These are phyloP conservation scores for Pythium monospermum DNA, from an alignment of 352 stramenopile species.

Conservation along the genomic window DNA sequence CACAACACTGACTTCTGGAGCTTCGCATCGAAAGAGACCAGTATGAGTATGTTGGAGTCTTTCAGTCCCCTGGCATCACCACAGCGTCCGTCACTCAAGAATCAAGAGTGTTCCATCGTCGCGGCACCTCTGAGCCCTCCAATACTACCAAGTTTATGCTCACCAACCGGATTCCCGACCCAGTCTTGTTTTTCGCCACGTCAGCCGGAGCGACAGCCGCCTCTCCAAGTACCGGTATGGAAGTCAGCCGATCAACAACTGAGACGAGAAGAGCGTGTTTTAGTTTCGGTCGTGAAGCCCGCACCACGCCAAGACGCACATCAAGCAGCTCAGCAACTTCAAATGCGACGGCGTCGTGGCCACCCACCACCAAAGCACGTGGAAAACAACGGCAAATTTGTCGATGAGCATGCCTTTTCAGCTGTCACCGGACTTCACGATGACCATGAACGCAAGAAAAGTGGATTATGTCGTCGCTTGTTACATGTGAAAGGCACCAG, in stretches of 20 bases:
- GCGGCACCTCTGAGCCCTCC: too few relatives aligned
- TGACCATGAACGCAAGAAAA: constrained; percentile 38
- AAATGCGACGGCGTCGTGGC: constrained; percentile 35
- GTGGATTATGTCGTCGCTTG: constrained; percentile 31
- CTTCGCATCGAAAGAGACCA: background rate
- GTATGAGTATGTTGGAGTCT: background rate
- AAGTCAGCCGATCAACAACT: constrained; percentile 22
- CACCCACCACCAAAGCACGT: constrained; percentile 30
- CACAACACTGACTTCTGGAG: background rate
- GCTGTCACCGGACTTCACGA: constrained; percentile 16
- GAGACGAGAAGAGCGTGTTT: constrained; percentile 25
- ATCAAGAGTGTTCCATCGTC: too few relatives aligned
- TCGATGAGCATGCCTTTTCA: constrained; percentile 30
- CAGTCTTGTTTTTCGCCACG: background rate
- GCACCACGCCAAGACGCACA: background rate
- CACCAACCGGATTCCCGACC: background rate
- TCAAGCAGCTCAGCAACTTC: constrained; percentile 15
- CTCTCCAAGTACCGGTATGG: too few relatives aligned
- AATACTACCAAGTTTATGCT: background rate
- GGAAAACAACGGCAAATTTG: constrained; percentile 28
- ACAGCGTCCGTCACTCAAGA: too few relatives aligned
- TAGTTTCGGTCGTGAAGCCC: constrained; percentile 20
- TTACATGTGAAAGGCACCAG: constrained; percentile 25
- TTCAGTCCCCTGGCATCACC: background rate
- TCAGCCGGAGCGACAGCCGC: background rate